These are phyloP conservation scores for Serendipita indica DNA, from an alignment of 768 basidiomycete genomes.

Conservation along the genomic window DNA sequence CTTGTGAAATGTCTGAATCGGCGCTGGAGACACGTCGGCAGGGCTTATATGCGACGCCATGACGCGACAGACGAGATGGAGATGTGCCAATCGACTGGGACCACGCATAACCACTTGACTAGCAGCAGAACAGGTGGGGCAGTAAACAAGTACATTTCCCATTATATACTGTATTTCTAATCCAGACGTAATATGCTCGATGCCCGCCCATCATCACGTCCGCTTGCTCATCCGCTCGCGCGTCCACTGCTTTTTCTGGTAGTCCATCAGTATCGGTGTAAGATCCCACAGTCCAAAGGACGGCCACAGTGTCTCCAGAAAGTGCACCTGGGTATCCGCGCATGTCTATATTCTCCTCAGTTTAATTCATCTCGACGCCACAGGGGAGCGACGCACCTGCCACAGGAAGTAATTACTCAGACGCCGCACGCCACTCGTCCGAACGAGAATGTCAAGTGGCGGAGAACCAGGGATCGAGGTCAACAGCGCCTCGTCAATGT, in stretches of 20 bases:
- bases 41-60: neutral
- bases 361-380: neutral
- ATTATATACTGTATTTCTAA: no score
- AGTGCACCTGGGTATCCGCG: constrained; percentile 77
- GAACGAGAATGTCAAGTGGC: constrained; percentile 75
- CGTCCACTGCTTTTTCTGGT: constrained; percentile 62
- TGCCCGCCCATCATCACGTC: no score
- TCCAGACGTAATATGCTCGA: no score
- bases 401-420: constrained; percentile 85
- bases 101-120: no score
- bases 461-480: constrained; percentile 51
- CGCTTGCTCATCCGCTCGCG: neutral
- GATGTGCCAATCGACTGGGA: no score
- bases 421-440: constrained; percentile 82
- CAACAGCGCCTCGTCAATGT: constrained; percentile 52
- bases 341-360: constrained; percentile 37
- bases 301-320: constrained; percentile 78
- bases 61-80: no score
- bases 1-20: neutral
- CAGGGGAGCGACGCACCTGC: constrained; percentile 50
- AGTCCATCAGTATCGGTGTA: constrained; percentile 74
- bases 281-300: constrained; percentile 81
- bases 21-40: neutral
- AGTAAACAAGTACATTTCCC: no score
- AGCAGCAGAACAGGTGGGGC: no score